Evolutionary conservation across 495 filamentous ascomycete genomes (phyloP).

Genomic region (Trichoderma parareesei): DNA sequence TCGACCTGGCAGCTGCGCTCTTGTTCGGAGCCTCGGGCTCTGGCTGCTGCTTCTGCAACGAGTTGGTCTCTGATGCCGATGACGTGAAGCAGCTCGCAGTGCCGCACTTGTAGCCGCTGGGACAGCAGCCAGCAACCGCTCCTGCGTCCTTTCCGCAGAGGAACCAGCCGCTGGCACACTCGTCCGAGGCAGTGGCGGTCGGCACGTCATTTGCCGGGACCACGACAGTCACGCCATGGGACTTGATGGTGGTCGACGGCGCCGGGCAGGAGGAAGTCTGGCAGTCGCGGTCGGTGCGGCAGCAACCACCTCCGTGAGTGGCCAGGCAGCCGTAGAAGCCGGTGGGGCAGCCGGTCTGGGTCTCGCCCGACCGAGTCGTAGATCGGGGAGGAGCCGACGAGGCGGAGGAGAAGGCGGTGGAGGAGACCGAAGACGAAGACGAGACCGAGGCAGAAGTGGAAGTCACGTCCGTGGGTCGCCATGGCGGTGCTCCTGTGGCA

Average conservation of each 20-base stretch:
- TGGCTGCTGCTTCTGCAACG: constrained; percentile 48
- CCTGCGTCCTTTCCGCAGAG: constrained; percentile 49
- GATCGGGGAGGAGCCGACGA: neutral
- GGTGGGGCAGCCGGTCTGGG: constrained; percentile 27
- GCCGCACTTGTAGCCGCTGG: constrained; percentile 64
- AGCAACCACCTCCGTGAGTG: constrained; percentile 47
- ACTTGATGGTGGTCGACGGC: constrained; percentile 47
- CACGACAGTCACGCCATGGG: constrained; percentile 60
- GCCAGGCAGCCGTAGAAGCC: constrained; percentile 51
- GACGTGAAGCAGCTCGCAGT: constrained; percentile 54
- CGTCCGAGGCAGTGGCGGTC: constrained; percentile 25
- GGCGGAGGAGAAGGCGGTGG: constrained; percentile 9
- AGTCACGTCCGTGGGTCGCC: constrained; percentile 20
- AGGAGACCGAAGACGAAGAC: neutral
- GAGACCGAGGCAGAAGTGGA: constrained; percentile 24
- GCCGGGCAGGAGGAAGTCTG: constrained; percentile 48
- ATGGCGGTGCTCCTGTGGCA: constrained; percentile 24
- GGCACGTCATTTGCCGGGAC: constrained; percentile 48
- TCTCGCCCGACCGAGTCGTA: neutral
- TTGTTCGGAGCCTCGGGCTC: neutral
- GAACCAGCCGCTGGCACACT: constrained; percentile 73
- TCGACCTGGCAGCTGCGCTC: neutral
- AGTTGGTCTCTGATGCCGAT: constrained; percentile 34
- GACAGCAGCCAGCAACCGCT: constrained; percentile 68
- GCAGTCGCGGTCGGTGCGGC: constrained; percentile 75